Percentiles rank a stretch among this genome's conserved stretches.
phyloP scores from a whole-genome alignment of 352 stramenopile genomes.

The Vaucheria bursata region DNA sequence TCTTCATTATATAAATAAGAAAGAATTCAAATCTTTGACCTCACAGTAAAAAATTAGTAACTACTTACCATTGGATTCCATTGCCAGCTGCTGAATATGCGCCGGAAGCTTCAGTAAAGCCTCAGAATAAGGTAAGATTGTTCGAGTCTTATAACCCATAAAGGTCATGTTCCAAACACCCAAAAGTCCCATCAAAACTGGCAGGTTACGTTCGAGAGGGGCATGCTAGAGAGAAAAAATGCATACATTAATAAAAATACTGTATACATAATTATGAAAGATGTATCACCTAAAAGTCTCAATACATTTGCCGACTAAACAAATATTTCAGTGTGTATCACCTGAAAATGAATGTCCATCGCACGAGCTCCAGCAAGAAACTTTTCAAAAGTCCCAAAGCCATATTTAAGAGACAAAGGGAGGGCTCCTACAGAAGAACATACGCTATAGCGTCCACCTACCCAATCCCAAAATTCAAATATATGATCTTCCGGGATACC shows the following conservation, averaged over 20 bases:
- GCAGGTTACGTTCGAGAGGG: slow-evolving; percentile 85
- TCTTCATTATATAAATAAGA: too few relatives aligned
- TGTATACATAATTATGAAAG: too few relatives aligned
- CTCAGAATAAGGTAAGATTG: slow-evolving; percentile 81
- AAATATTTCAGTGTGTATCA: too few relatives aligned
- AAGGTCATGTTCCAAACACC: slow-evolving; percentile 98
- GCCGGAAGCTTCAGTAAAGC: slow-evolving; percentile 90
- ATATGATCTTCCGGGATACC: slow-evolving; percentile 88
- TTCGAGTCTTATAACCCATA: slow-evolving; percentile 81
- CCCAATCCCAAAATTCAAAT: slow-evolving; percentile 99
- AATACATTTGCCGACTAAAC: too few relatives aligned
- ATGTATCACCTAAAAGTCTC: too few relatives aligned
- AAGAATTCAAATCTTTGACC: too few relatives aligned
- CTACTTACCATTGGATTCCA: slow-evolving; percentile 54
- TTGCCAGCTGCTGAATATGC: slow-evolving; percentile 95
- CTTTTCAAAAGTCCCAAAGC: slow-evolving; percentile 82
- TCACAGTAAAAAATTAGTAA: too few relatives aligned
- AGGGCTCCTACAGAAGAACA: slow-evolving; percentile 90
- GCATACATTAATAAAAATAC: neutral
- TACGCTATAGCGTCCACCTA: slow-evolving; percentile 93
- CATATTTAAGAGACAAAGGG: slow-evolving; percentile 90
- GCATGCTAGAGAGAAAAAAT: slow-evolving; percentile 70
- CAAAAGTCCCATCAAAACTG: slow-evolving; percentile 90
- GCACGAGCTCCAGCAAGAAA: slow-evolving; percentile 70
- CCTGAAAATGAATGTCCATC: slow-evolving; percentile 41